Evolutionary conservation across 2,329 filamentous ascomycete genomes (phyloP).

Genomic region (Arthrobotrys entomopaga): DNA sequence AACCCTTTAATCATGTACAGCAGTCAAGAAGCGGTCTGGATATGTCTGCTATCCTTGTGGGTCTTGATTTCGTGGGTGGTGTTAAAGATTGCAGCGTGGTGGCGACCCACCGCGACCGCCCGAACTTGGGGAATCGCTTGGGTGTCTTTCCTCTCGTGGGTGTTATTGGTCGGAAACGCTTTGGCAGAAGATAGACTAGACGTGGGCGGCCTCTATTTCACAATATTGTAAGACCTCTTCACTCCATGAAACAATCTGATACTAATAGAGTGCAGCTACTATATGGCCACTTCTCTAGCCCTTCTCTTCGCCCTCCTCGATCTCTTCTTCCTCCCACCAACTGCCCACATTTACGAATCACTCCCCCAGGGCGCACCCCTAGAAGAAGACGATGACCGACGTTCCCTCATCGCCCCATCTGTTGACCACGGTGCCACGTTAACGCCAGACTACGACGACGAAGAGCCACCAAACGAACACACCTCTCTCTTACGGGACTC

Average conservation of each 20-base stretch:
- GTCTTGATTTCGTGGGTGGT: slow-evolving; percentile 85
- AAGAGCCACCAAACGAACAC: slow-evolving; percentile 54
- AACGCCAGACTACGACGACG: slow-evolving; percentile 56
- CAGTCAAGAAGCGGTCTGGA: slow-evolving; percentile 86
- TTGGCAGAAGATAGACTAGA: slow-evolving; percentile 79
- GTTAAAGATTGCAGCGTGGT: slow-evolving; percentile 78
- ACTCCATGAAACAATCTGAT: slow-evolving; percentile 61
- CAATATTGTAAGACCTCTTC: slow-evolving; percentile 60
- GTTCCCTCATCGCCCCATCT: slow-evolving; percentile 63
- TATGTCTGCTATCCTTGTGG: slow-evolving; percentile 84
- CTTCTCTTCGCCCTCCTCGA: slow-evolving; percentile 81
- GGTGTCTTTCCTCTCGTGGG: slow-evolving; percentile 81
- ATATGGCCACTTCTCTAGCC: slow-evolving; percentile 62
- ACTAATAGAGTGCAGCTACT: slow-evolving; percentile 30
- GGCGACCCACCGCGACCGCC: slow-evolving; percentile 85
- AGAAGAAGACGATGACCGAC: slow-evolving; percentile 59
- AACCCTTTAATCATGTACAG: slow-evolving; percentile 94
- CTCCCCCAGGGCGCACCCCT: slow-evolving; percentile 62
- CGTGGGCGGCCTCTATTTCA: slow-evolving; percentile 79
- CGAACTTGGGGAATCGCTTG: slow-evolving; percentile 83
- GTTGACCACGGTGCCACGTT: slow-evolving; percentile 59
- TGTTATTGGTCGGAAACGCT: slow-evolving; percentile 75
- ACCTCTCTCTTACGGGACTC: slow-evolving; percentile 57
- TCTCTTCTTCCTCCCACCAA: slow-evolving; percentile 73
- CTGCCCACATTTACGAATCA: slow-evolving; percentile 45